A percentile compares a stretch with the other conserved stretches of the same genome.
These are phyloP conservation scores for Marvania coccoides DNA, from an alignment of 139 green algal genomes.

Conservation along the genomic window DNA sequence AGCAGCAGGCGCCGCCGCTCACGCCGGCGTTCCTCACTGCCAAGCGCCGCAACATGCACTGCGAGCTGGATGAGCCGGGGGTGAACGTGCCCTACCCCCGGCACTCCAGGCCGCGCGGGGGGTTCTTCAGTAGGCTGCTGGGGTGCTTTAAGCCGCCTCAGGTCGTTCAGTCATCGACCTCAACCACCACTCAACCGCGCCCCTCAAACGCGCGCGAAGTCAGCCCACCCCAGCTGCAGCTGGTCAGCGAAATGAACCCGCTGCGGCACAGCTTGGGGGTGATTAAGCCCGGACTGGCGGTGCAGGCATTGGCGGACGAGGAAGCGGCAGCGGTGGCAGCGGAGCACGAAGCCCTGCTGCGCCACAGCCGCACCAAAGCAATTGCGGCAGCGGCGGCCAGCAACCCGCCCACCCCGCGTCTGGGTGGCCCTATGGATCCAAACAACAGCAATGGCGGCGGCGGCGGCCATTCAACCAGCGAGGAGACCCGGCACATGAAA, in stretches of 20 bases:
- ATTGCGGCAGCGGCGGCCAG: no score
- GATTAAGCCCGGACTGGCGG: background rate
- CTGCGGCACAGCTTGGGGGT: constrained; percentile 13
- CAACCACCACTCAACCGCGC: background rate
- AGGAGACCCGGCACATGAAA: background rate
- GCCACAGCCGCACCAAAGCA: no score
- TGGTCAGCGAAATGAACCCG: constrained; percentile 1
- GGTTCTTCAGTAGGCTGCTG: background rate
- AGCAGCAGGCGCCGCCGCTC: background rate
- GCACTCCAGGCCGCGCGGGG: background rate
- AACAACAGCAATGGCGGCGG: no score
- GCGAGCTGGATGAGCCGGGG: constrained; percentile 22
- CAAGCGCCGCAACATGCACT: constrained; percentile 6
- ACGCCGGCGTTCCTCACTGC: constrained; percentile 15
- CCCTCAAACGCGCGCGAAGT: background rate
- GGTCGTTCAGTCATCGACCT: background rate
- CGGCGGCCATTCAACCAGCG: no score
- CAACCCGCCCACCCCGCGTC: no score
- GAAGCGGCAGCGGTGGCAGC: no score
- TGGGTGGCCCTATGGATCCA: no score
- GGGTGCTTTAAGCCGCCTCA: constrained; percentile 14
- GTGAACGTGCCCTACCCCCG: background rate
- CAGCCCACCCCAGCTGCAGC: background rate
- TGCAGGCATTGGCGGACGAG: background rate
- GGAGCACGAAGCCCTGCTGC: no score